Evolutionary conservation across 768 basidiomycete species (phyloP).

Genomic region (Tylopilus balloui): DNA sequence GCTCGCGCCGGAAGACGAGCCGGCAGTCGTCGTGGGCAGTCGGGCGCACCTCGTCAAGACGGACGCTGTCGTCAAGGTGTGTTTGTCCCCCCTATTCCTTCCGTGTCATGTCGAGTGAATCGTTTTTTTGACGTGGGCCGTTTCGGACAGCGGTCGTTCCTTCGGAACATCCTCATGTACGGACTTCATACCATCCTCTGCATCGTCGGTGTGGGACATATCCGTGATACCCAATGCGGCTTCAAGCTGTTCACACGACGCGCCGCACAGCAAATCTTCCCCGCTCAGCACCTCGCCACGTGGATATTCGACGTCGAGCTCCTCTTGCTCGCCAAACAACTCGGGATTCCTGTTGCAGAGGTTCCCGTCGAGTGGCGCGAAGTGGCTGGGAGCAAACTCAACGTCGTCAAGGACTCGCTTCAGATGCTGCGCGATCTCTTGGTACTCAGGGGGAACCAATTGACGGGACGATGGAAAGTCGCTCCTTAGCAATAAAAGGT

Average conservation of each 20-base stretch:
- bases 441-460: slow-evolving; percentile 76
- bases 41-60: slow-evolving; percentile 90
- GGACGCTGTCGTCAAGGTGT: slow-evolving; percentile 89
- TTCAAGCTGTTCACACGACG: slow-evolving; percentile 92
- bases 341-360: slow-evolving; percentile 75
- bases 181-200: slow-evolving; percentile 86
- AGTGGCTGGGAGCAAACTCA: slow-evolving; percentile 88
- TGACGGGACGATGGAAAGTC: slow-evolving; percentile 71
- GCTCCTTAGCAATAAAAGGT: slow-evolving; percentile 16
- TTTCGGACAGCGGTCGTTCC: slow-evolving; percentile 70
- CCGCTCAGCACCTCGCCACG: slow-evolving; percentile 76
- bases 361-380: slow-evolving; percentile 93
- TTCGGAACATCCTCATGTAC: slow-evolving; percentile 93
- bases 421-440: slow-evolving; percentile 89
- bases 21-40: slow-evolving; percentile 78
- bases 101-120: no score
- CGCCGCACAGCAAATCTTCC: slow-evolving; percentile 81
- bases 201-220: slow-evolving; percentile 84
- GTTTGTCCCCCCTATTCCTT: no score
- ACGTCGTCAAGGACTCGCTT: slow-evolving; percentile 76
- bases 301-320: slow-evolving; percentile 99
- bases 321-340: slow-evolving; percentile 75
- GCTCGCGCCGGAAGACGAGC: slow-evolving; percentile 44
- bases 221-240: slow-evolving; percentile 94
- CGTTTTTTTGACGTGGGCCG: no score